Evolutionary conservation across 148 eudicot species (phyloP).

Genomic region (Diospyros lotus): DNA sequence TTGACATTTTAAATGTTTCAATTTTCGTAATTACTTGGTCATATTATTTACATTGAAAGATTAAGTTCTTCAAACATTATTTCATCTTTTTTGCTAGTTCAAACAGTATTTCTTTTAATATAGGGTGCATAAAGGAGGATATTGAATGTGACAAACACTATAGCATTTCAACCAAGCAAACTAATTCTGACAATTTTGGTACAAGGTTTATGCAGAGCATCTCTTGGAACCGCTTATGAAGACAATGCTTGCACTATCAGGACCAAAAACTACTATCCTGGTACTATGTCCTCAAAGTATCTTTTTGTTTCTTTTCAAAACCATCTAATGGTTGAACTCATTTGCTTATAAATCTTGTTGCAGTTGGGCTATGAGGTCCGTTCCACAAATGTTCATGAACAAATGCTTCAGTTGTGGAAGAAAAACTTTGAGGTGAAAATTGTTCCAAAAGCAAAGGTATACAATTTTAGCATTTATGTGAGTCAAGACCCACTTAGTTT

Average conservation of each 20-base stretch:
- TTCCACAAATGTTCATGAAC: constrained; percentile 87
- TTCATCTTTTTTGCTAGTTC: too few species aligned
- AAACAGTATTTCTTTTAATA: neutral
- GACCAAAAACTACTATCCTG: constrained; percentile 77
- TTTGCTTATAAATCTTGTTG: constrained; percentile 3
- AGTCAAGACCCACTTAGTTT: neutral
- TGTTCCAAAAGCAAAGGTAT: constrained; percentile 80
- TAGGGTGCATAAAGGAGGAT: neutral
- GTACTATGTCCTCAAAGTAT: constrained; percentile 28
- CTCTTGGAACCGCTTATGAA: constrained; percentile 78
- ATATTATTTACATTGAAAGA: neutral
- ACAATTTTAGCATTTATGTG: neutral
- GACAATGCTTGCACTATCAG: constrained; percentile 76
- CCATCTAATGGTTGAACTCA: neutral
- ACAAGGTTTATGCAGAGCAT: constrained; percentile 91
- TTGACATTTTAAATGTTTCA: neutral
- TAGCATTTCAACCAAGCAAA: neutral
- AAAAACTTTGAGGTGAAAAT: constrained; percentile 67
- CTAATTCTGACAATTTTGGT: neutral
- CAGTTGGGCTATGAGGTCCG: constrained; percentile 94
- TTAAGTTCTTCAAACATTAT: neutral
- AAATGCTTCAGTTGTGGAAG: constrained; percentile 87
- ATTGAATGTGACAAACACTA: neutral
- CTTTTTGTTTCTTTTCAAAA: neutral
- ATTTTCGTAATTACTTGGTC: neutral